Evolutionary conservation across 768 basidiomycete species (phyloP).

Genomic region (Rhodotorula paludigena): DNA sequence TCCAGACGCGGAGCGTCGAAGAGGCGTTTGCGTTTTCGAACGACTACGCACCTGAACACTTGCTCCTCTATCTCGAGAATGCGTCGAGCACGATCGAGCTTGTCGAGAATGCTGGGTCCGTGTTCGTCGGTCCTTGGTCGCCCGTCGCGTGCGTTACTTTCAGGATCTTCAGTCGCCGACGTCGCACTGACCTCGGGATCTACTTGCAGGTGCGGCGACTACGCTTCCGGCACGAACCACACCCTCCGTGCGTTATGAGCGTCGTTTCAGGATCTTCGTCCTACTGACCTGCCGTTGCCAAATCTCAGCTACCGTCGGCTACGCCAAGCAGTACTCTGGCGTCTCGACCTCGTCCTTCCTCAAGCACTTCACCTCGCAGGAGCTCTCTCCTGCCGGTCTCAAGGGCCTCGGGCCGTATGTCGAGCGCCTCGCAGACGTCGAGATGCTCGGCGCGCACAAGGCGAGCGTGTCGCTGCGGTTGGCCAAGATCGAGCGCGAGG

Average conservation of each 20-base stretch:
- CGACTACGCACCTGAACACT: conserved; percentile 96
- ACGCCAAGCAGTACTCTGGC: conserved; percentile 95
- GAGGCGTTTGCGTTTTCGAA: conserved; percentile 87
- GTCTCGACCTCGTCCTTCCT: conserved; percentile 97
- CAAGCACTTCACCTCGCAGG: conserved; percentile 96
- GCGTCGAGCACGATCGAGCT: conserved; percentile 60
- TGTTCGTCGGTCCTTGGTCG: conserved; percentile 90
- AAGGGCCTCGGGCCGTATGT: conserved; percentile 73
- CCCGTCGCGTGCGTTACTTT: conserved; percentile 71
- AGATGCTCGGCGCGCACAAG: conserved; percentile 89
- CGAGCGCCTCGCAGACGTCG: conserved; percentile 83
- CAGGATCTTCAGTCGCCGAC: background rate
- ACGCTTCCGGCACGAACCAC: conserved; percentile 98
- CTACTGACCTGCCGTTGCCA: no score
- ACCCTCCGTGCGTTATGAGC: conserved; percentile 75
- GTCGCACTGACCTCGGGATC: conserved; percentile 7
- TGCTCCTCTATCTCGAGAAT: conserved; percentile 79
- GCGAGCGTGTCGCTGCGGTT: conserved; percentile 65
- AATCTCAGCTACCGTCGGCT: conserved; percentile 46
- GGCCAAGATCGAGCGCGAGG: conserved; percentile 29
- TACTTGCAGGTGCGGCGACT: conserved; percentile 79
- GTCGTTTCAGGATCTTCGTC: background rate
- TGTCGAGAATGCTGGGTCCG: conserved; percentile 89
- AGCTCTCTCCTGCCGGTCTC: conserved; percentile 74
- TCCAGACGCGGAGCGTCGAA: conserved; percentile 61